Evolutionary conservation across 306 rosid genomes (phyloP).

Genomic region (Phaseolus lunatus): DNA sequence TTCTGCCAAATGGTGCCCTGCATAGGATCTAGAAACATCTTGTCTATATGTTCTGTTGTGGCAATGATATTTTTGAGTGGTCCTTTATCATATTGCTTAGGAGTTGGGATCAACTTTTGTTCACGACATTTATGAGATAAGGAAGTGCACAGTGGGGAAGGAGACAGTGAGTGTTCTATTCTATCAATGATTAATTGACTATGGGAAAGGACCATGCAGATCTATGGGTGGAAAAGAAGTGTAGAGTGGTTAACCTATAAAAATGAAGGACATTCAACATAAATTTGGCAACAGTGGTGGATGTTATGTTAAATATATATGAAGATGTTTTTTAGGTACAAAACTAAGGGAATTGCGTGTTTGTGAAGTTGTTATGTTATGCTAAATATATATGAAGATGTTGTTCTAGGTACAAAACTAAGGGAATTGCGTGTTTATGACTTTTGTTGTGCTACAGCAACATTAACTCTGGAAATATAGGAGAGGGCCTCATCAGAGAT

Average conservation of each 20-base stretch:
- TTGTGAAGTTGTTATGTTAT: neutral
- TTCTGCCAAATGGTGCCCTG: neutral
- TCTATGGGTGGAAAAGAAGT: constrained; percentile 14
- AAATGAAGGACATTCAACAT: constrained; percentile 9
- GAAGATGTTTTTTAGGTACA: constrained; percentile 14
- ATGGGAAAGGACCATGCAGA: constrained; percentile 16
- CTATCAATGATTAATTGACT: constrained; percentile 7
- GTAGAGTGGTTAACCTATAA: neutral
- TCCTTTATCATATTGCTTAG: neutral
- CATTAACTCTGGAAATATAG: neutral
- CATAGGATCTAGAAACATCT: constrained; percentile 16
- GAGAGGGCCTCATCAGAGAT: neutral
- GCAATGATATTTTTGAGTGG: neutral
- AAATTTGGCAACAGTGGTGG: constrained; percentile 4
- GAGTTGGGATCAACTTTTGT: constrained; percentile 9
- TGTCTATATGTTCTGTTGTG: neutral
- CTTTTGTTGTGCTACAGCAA: neutral
- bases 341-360: constrained; percentile 7
- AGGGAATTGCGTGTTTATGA: neutral
- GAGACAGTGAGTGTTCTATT: neutral
- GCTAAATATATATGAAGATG: constrained; percentile 13
- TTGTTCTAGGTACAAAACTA: constrained; percentile 13
- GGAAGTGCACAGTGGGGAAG: constrained; percentile 2
- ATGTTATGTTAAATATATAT: constrained; percentile 22
- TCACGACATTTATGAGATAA: neutral